phyloP scores from a whole-genome alignment of 768 basidiomycete species.

The Agaricus subrufescens region DNA sequence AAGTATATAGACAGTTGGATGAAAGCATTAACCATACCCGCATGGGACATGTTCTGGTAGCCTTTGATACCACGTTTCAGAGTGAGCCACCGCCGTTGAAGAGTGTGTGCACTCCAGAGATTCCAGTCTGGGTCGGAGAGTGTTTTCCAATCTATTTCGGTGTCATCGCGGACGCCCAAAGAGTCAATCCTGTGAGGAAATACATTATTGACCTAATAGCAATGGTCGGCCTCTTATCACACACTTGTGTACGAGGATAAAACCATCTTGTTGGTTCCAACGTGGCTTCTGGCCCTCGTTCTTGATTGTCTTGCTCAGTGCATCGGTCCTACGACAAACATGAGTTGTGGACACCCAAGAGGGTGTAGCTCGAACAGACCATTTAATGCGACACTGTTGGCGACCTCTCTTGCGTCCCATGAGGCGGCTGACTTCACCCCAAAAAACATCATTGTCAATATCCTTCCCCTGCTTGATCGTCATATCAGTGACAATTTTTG shows the following conservation, averaged over 20 bases:
- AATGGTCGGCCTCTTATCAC: conserved; percentile 16
- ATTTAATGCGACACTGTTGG: conserved; percentile 87
- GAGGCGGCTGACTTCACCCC: conserved; percentile 68
- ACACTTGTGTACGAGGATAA: conserved; percentile 79
- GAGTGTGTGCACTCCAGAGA: conserved; percentile 74
- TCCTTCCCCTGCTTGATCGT: conserved; percentile 69
- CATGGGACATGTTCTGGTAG: conserved; percentile 75
- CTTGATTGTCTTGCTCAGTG: conserved; percentile 66
- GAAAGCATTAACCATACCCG: conserved; percentile 39
- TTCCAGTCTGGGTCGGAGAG: conserved; percentile 76
- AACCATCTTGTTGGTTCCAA: conserved; percentile 75
- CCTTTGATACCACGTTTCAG: conserved; percentile 77
- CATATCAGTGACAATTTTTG: conserved; percentile 70
- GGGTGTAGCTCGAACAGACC: conserved; percentile 34
- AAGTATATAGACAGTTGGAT: not conserved
- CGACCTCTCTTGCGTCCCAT: conserved; percentile 76
- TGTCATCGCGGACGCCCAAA: conserved; percentile 70
- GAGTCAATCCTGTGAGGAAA: conserved; percentile 56
- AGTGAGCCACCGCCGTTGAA: conserved; percentile 77
- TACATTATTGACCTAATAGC: not conserved
- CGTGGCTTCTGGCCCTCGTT: conserved; percentile 65
- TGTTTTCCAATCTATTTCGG: conserved; percentile 82
- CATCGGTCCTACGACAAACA: conserved; percentile 59
- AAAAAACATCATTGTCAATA: conserved; percentile 77
- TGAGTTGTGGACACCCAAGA: not conserved